A percentile compares a stretch with the other conserved stretches of the same genome.
Conservation (phyloP, 2,329 filamentous ascomycete genomes). For the Talaromyces sp. region DNA sequence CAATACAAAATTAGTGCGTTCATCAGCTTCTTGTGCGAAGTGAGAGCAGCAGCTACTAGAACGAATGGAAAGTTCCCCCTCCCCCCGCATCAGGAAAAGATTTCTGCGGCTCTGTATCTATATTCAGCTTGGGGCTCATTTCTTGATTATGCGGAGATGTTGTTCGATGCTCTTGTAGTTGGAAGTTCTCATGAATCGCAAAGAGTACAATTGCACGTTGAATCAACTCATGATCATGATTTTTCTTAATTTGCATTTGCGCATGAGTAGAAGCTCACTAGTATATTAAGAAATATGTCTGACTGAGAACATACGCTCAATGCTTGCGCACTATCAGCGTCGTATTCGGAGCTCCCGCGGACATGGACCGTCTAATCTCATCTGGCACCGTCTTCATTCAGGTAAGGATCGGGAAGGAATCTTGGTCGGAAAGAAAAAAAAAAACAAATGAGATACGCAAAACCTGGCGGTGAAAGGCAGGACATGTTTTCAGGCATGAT, state of each 20-base stretch:
- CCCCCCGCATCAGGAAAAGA: background rate
- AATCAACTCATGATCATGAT: background rate
- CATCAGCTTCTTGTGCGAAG: no score
- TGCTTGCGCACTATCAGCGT: background rate
- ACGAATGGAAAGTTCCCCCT: no score
- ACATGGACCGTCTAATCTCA: constrained; percentile 7
- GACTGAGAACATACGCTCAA: constrained; percentile 1
- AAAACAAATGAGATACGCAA: background rate
- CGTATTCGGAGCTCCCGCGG: background rate
- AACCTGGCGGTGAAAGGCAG: constrained; percentile 5
- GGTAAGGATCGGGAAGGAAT: background rate
- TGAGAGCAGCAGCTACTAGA: no score
- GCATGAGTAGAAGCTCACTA: background rate
- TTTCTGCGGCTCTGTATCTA: background rate
- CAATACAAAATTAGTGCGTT: no score
- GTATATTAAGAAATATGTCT: background rate
- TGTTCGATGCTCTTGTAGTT: background rate
- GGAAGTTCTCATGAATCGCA: background rate
- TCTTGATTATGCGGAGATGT: background rate
- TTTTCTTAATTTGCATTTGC: background rate
- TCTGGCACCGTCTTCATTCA: background rate
- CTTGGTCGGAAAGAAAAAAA: background rate
- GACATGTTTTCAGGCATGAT: background rate
- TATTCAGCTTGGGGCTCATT: background rate
- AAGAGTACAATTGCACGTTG: background rate